These are phyloP conservation scores for Ascocoryne sarcoides DNA, from an alignment of 2,329 filamentous ascomycete species.

Conservation along the genomic window DNA sequence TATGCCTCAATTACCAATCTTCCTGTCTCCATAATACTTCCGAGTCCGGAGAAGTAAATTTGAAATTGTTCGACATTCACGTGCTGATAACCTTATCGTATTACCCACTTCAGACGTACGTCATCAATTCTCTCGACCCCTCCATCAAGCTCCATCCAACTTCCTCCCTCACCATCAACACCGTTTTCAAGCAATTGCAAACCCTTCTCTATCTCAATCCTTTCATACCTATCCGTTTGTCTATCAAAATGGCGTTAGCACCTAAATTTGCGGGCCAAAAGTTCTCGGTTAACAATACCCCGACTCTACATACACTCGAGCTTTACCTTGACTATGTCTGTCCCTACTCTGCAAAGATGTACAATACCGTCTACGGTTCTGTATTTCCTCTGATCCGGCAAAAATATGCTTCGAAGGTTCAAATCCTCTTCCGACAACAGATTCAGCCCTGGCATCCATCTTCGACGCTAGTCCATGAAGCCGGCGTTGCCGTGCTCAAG, in stretches of 20 bases:
- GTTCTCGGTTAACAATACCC: constrained; percentile 37
- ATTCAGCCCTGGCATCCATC: constrained; percentile 94
- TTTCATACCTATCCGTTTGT: too few species aligned
- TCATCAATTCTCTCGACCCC: too few species aligned
- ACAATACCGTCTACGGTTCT: constrained; percentile 62
- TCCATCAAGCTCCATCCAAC: too few species aligned
- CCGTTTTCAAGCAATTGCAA: too few species aligned
- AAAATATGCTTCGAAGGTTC: constrained; percentile 50
- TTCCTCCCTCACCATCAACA: too few species aligned
- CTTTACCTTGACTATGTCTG: constrained; percentile 85
- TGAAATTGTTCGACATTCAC: too few species aligned
- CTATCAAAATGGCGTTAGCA: constrained; percentile 59
- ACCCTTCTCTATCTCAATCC: too few species aligned
- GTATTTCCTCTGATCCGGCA: constrained; percentile 56
- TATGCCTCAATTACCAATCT: too few species aligned
- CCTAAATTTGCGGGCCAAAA: constrained; percentile 70
- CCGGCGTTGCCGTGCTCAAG: constrained; percentile 69
- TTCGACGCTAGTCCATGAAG: constrained; percentile 73
- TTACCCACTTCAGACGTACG: too few species aligned
- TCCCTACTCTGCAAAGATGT: constrained; percentile 61
- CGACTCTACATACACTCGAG: constrained; percentile 51
- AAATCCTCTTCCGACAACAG: constrained; percentile 82
- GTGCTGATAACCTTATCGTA: too few species aligned
- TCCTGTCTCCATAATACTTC: too few species aligned
- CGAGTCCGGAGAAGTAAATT: too few species aligned